phyloP scores from a whole-genome alignment of 2,329 filamentous ascomycete genomes.

The Neofusicoccum kwambonambiense region DNA sequence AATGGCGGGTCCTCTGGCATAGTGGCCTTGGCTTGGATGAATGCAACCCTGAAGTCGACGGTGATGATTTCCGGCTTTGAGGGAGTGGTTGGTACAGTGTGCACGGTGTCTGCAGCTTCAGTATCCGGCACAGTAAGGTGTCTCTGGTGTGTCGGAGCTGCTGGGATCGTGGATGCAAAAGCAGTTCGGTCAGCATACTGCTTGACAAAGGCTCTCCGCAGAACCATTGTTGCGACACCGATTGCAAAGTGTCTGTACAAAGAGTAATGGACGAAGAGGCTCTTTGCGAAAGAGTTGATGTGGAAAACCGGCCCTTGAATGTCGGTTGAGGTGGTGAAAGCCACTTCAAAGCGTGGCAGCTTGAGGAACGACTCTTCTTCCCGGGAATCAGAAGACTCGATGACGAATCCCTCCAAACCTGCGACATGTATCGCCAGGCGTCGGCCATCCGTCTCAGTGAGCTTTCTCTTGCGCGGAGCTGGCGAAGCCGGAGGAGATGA shows the following conservation, averaged over 20 bases:
- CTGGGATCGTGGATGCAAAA: conserved; percentile 12
- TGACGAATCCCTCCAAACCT: conserved; percentile 84
- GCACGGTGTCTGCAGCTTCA: conserved; percentile 30
- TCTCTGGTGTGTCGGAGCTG: conserved; percentile 22
- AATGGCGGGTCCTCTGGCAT: conserved; percentile 87
- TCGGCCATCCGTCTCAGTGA: conserved; percentile 67
- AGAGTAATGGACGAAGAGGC: conserved; percentile 82
- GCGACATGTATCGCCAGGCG: conserved; percentile 77
- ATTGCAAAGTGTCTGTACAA: conserved; percentile 90
- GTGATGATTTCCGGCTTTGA: conserved; percentile 66
- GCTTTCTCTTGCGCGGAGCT: conserved; percentile 53
- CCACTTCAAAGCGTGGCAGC: conserved; percentile 82
- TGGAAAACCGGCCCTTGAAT: conserved; percentile 85
- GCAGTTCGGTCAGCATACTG: conserved; percentile 16
- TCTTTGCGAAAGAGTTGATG: conserved; percentile 76
- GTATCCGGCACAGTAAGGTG: conserved; percentile 35
- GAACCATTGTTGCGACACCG: conserved; percentile 74
- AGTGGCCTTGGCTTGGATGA: conserved; percentile 84
- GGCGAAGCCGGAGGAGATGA: conserved; percentile 41
- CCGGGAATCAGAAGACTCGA: conserved; percentile 81
- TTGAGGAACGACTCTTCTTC: conserved; percentile 84
- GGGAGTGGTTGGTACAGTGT: conserved; percentile 21
- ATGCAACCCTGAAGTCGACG: conserved; percentile 75
- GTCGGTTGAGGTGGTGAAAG: conserved; percentile 81
- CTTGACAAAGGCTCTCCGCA: conserved; percentile 50